Evolutionary conservation across 495 filamentous ascomycete species (phyloP), one percentile per base, ranked within the genome.

Genomic region (Pseudevernia furfuracea): DNA sequence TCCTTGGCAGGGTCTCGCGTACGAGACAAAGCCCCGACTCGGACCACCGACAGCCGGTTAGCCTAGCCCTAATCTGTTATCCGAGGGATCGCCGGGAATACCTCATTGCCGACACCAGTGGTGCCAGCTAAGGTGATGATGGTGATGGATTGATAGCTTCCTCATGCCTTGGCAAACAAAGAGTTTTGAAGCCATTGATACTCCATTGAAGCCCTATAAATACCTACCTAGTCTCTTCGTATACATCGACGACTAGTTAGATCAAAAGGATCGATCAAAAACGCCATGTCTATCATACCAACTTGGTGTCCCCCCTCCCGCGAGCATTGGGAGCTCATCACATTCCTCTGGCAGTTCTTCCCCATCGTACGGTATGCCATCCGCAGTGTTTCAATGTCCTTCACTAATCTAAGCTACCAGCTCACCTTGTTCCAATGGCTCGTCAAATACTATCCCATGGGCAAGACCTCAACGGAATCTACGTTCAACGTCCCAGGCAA

Each of bases 401-500:
- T 63, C 44, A 21, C 67, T 69, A 60, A 69, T 53, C 19, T 25
- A 48, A 46, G 46, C 37, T 7, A 34, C 30, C 21, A 89, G 86
- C 58, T 81, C 66, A 82, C 80, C 8, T 74, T 81, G n/a, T 46
- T 81, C 43, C 85, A 88, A 84, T 89, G 86, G 86, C 21, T 84
- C 28, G 65, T 77, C 12, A 75, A 82, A 38, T 90, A 80, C 77
- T 87, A 92, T 73, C 81, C 80, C 38, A 83, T 85, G 76, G 94
- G 94, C 67, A 97, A 97, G 75, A 94, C 91, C n/a, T 96, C 91
- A 14, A 76, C 80, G 14, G 65, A 74, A 7, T 90, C 85, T 48
- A 77, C 76, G 21, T 78, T 95, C 75, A 97, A 98, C 74, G 72
- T 97, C 36, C 90, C 91, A n/a, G 94, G 94, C 66, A 88, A 88